Evolutionary conservation across 2,329 filamentous ascomycete species (phyloP).

Genomic region (Sordariomycetes sp.): DNA sequence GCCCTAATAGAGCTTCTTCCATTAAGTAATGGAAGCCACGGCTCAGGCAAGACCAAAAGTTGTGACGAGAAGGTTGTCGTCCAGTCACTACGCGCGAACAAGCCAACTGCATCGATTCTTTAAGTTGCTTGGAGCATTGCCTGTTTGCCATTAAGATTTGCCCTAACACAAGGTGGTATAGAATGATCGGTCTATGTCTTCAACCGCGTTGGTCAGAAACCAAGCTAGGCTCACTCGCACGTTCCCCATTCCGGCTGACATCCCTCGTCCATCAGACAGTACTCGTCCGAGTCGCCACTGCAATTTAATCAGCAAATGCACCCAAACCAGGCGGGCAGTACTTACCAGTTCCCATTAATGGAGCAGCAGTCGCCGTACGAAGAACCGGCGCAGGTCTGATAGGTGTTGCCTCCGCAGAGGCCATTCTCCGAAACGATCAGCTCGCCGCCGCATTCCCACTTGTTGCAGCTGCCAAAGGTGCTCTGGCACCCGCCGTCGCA

Average conservation of each 20-base stretch:
- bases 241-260: background rate
- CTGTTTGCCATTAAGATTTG: too few relatives aligned
- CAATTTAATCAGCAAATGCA: background rate
- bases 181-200: too few relatives aligned
- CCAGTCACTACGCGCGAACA: too few relatives aligned
- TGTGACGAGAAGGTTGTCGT: too few relatives aligned
- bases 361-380: slow-evolving; percentile 22
- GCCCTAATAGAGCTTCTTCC: too few relatives aligned
- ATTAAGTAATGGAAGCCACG: too few relatives aligned
- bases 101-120: too few relatives aligned
- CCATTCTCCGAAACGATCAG: slow-evolving; percentile 19
- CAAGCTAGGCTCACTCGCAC: background rate
- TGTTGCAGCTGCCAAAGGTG: slow-evolving; percentile 22
- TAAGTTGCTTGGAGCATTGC: too few relatives aligned
- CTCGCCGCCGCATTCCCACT: slow-evolving; percentile 3
- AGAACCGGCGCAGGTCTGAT: slow-evolving; percentile 20
- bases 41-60: too few relatives aligned
- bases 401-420: slow-evolving; percentile 20
- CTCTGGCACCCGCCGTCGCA: slow-evolving; percentile 28
- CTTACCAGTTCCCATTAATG: slow-evolving; percentile 23
- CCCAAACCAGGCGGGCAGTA: background rate
- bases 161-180: too few relatives aligned
- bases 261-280: background rate
- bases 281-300: background rate
- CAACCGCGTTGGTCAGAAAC: too few relatives aligned